phyloP scores from a whole-genome alignment of 192 early-diverging fungal genomes.

The Geranomyces variabilis region DNA sequence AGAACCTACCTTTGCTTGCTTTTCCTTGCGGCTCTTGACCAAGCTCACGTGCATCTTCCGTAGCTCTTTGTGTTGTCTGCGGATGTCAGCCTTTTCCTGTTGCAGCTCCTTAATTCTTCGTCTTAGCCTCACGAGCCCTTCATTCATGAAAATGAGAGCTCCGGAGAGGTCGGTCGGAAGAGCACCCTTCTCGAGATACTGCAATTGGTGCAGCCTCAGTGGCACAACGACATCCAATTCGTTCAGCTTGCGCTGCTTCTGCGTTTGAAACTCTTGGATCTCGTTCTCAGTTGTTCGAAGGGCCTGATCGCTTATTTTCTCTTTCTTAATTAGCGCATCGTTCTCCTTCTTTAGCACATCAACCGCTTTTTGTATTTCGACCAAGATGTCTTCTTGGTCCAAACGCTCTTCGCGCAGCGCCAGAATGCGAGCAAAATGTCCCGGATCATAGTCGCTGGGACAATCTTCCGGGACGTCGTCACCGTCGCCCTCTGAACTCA shows the following conservation, averaged over 20 bases:
- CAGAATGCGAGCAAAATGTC: conserved; percentile 41
- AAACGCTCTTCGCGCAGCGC: conserved; percentile 54
- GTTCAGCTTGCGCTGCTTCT: conserved; percentile 68
- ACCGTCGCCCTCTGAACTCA: conserved; percentile 40
- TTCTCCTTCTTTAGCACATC: conserved; percentile 69
- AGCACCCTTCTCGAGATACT: conserved; percentile 51
- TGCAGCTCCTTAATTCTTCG: conserved; percentile 62
- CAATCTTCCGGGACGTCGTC: conserved; percentile 54
- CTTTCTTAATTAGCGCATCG: conserved; percentile 63
- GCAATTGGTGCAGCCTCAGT: conserved; percentile 58
- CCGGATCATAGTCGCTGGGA: conserved; percentile 56
- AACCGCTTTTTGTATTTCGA: conserved; percentile 65
- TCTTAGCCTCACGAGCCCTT: conserved; percentile 52
- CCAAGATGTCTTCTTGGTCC: conserved; percentile 59
- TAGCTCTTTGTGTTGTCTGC: conserved; percentile 64
- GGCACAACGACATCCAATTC: conserved; percentile 66
- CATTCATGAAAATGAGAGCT: conserved; percentile 58
- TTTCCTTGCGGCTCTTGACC: conserved; percentile 61
- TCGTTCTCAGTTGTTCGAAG: conserved; percentile 56
- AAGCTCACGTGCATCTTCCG: conserved; percentile 60
- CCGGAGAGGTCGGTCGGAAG: conserved; percentile 52
- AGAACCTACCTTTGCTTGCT: conserved; percentile 48
- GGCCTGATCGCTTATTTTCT: conserved; percentile 57
- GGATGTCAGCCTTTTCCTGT: conserved; percentile 65
- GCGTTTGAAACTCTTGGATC: conserved; percentile 72